These are phyloP conservation scores for Apostasia shenzhenica DNA, from an alignment of 106 monocot genomes.

Conservation along the genomic window DNA sequence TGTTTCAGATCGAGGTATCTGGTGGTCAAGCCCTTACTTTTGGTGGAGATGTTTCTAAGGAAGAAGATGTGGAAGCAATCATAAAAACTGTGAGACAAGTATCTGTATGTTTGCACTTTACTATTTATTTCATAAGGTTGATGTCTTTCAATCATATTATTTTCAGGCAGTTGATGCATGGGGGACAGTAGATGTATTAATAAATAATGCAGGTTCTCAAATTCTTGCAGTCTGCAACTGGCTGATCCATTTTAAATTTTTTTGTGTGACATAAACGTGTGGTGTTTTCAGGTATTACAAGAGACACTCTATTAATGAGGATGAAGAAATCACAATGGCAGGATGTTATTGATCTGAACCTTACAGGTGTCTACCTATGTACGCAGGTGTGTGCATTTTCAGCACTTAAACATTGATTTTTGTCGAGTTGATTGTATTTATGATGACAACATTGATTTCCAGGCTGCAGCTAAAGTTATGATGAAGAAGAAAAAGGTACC, in stretches of 20 bases:
- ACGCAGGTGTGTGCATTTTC: slow-evolving; percentile 43
- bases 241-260: not conserved
- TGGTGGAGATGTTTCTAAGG: slow-evolving; percentile 77
- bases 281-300: slow-evolving; percentile 55
- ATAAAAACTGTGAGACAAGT: slow-evolving; percentile 52
- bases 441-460: not conserved
- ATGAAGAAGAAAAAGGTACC: slow-evolving; percentile 89
- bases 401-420: not conserved
- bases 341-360: slow-evolving; percentile 84
- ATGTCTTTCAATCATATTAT: slow-evolving; percentile 1
- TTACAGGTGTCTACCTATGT: slow-evolving; percentile 86
- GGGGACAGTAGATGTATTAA: slow-evolving; percentile 76
- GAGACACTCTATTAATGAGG: slow-evolving; percentile 81
- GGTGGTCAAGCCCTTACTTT: slow-evolving; percentile 68
- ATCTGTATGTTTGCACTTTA: not conserved
- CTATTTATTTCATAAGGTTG: not conserved
- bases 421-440: not conserved
- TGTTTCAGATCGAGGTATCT: slow-evolving; percentile 51
- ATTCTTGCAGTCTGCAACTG: not conserved
- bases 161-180: slow-evolving; percentile 70
- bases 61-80: slow-evolving; percentile 65
- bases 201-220: slow-evolving; percentile 75
- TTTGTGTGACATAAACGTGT: not conserved
- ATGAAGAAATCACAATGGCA: slow-evolving; percentile 94
- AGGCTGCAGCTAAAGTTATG: slow-evolving; percentile 92